These are phyloP conservation scores for Chaetomiaceae sp. DNA, from an alignment of 2,329 filamentous ascomycete genomes.

Conservation along the genomic window DNA sequence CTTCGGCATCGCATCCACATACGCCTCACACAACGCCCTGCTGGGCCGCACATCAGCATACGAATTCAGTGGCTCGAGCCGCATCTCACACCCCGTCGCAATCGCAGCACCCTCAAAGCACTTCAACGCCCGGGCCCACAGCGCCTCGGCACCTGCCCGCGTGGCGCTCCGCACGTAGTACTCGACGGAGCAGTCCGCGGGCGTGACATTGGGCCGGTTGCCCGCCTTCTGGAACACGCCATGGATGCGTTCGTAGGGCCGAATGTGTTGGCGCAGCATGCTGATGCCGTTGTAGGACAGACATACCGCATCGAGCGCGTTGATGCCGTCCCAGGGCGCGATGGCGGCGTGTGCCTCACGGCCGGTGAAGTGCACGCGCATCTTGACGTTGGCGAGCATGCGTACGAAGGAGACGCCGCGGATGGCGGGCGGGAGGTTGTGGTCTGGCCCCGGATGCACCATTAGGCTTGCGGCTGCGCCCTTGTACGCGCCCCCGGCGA, in stretches of 20 bases:
- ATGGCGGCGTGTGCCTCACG: constrained; percentile 44
- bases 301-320: constrained; percentile 48
- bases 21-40: constrained; percentile 26
- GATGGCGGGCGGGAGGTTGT: constrained; percentile 18
- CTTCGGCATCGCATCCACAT: constrained; percentile 30
- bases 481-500: constrained; percentile 33
- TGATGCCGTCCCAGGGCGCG: constrained; percentile 47
- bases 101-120: constrained; percentile 37
- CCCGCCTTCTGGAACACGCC: constrained; percentile 41
- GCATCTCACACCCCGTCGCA: constrained; percentile 33
- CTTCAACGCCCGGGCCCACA: constrained; percentile 31
- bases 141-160: constrained; percentile 31
- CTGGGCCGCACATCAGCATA: constrained; percentile 32
- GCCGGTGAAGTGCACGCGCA: constrained; percentile 40
- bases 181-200: constrained; percentile 36
- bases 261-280: constrained; percentile 47
- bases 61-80: constrained; percentile 29
- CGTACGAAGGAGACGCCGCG: constrained; percentile 27
- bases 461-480: constrained; percentile 40
- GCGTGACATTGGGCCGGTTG: constrained; percentile 37
- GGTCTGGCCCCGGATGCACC: constrained; percentile 32
- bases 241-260: constrained; percentile 46
- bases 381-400: constrained; percentile 33
- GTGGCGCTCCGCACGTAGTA: constrained; percentile 44
- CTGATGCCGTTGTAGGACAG: constrained; percentile 39